Evolutionary conservation across 306 rosid species (phyloP), one percentile per base, ranked within the genome.

Genomic region (Rosa multiflora): DNA sequence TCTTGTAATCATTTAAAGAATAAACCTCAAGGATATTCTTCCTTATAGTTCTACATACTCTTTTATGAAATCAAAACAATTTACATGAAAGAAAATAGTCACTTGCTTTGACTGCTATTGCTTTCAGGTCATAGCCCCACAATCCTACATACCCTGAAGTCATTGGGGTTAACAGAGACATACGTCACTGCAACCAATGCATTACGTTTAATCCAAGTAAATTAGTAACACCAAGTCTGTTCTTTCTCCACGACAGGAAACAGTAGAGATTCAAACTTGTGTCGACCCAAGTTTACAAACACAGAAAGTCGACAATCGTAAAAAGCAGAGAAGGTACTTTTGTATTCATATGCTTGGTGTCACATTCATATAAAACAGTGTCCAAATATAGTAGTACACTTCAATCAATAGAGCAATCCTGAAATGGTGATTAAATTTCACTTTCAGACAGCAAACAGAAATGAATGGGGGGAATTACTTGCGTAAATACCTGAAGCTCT

Each of bases 401-500:
- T 37, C 44, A 15, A 66, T 32, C 47, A 37, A 17, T 20, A 15
- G 5, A 14, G 21, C 70, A 67, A 13, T 13, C 46, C 10, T 17
- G 21, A 37, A 17, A 66, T 10, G 67, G 61, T n/a, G 10, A 26
- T 43, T 47, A 21, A 8, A 20, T 56, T 56, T 40, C 46, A 5
- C 13, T 61, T 20, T 48, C 42, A 15, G 42, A 39, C 67, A 43
- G n/a, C 14, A 59, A n/a, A 23, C 13, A 66, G 13, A 29, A 9
- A 63, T 1, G 20, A 80, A 67, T 18, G 43, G 14, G 12, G 67
- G 3, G 23, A 49, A 70, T 17, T 70, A 21, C 49, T 80, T 51
- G 49, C 39, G 77, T n/a, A 70, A 81, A 37, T 61, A 47, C 47
- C 72, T 46, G 70, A 62, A 49, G 48, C 72, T 20, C 51, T 32